phyloP scores from a whole-genome alignment of 257 asterid genomes.

The Primulina tabacum region DNA sequence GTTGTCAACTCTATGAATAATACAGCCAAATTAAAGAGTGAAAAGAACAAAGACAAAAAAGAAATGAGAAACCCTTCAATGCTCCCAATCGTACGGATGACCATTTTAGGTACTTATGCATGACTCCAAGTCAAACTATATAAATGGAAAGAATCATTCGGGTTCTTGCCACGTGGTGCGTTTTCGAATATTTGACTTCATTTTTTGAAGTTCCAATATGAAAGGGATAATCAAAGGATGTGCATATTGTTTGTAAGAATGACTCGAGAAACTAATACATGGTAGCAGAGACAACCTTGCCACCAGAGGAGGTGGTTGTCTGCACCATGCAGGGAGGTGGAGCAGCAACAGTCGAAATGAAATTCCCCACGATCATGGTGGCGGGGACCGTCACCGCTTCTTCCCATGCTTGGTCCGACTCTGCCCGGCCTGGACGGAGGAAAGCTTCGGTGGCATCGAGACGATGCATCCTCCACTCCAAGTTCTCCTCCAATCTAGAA shows the following conservation, averaged over 20 bases:
- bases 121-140: not conserved
- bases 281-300: no score
- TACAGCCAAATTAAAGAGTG: no score
- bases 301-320: no score
- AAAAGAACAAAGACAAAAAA: no score
- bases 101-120: no score
- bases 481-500: constrained; percentile 31
- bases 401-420: constrained; percentile 48
- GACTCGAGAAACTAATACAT: no score
- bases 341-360: not conserved
- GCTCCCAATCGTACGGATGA: not conserved
- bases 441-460: constrained; percentile 55
- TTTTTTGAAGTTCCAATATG: no score
- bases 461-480: constrained; percentile 40
- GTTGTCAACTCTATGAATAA: not conserved
- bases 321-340: constrained; percentile 22
- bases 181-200: no score
- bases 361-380: constrained; percentile 25
- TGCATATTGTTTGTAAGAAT: no score
- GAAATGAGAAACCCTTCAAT: no score
- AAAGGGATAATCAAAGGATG: no score
- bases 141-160: not conserved
- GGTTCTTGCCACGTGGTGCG: not conserved
- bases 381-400: constrained; percentile 38
- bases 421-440: constrained; percentile 18